Evolutionary conservation across 345 rosid species (phyloP).

Genomic region (Citrus inodora): DNA sequence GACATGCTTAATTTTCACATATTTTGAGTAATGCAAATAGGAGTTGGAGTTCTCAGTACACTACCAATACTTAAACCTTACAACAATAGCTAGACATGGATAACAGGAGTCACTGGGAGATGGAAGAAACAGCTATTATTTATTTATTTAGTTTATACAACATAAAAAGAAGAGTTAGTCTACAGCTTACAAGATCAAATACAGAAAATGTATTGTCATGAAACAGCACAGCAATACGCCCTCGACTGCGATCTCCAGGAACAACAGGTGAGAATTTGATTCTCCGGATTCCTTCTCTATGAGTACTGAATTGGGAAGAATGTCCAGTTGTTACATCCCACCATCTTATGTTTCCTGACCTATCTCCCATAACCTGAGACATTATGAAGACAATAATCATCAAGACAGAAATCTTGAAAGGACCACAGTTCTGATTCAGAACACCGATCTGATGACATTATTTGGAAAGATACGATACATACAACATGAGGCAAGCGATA

Average conservation of each 20-base stretch:
- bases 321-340: slow-evolving; percentile 98
- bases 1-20: neutral
- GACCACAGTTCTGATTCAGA: slow-evolving; percentile 13
- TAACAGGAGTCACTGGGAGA: neutral
- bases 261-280: slow-evolving; percentile 95
- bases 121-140: neutral
- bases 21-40: neutral
- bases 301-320: slow-evolving; percentile 90
- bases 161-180: slow-evolving; percentile 1
- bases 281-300: slow-evolving; percentile 90
- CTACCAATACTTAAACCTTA: neutral
- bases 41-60: neutral
- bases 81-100: neutral
- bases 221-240: slow-evolving; percentile 92
- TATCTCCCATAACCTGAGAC: slow-evolving; percentile 59
- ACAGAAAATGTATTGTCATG: slow-evolving; percentile 93
- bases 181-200: slow-evolving; percentile 79
- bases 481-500: slow-evolving; percentile 97
- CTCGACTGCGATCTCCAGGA: slow-evolving; percentile 90
- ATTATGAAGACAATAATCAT: slow-evolving; percentile 3
- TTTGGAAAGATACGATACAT: slow-evolving; percentile 30
- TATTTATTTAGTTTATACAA: neutral
- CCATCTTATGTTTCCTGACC: slow-evolving; percentile 96
- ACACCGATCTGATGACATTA: neutral
- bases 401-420: slow-evolving; percentile 14